Conservation (phyloP, 805 yeast species). For the Barnettozyma vustinii region DNA sequence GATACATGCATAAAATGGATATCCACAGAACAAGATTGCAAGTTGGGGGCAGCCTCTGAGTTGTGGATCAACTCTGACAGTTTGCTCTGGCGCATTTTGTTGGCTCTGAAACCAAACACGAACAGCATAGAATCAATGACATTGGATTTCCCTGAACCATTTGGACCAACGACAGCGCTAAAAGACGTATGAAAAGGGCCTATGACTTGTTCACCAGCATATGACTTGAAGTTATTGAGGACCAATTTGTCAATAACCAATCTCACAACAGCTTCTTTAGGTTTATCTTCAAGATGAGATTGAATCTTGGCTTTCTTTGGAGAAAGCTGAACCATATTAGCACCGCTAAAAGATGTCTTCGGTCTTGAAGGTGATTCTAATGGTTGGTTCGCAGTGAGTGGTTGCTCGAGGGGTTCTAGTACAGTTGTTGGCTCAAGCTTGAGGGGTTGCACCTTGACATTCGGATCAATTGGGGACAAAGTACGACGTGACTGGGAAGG, state of each 20-base stretch:
- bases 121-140: slow-evolving; percentile 94
- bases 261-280: slow-evolving; percentile 40
- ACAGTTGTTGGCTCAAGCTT: slow-evolving; percentile 18
- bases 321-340: slow-evolving; percentile 36
- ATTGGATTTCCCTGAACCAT: slow-evolving; percentile 96
- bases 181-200: slow-evolving; percentile 95
- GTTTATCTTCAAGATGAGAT: slow-evolving; percentile 23
- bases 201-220: slow-evolving; percentile 86
- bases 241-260: slow-evolving; percentile 71
- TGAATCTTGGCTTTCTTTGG: slow-evolving; percentile 32
- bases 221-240: slow-evolving; percentile 85
- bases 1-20: slow-evolving; percentile 76
- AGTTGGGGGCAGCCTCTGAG: slow-evolving; percentile 63
- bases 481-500: slow-evolving; percentile 16
- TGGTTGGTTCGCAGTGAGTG: slow-evolving; percentile 7
- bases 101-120: slow-evolving; percentile 95
- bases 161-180: slow-evolving; percentile 97
- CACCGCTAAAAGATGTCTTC: slow-evolving; percentile 32
- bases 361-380: slow-evolving; percentile 29
- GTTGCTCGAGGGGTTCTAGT: slow-evolving; percentile 1
- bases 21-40: slow-evolving; percentile 82
- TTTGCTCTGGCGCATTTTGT: slow-evolving; percentile 94
- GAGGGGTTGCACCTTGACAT: slow-evolving; percentile 12
- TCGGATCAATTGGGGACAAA: slow-evolving; percentile 19
- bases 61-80: slow-evolving; percentile 90